Conservation (phyloP, 805 yeast genomes). For the Wickerhamiella sergipiensis region DNA sequence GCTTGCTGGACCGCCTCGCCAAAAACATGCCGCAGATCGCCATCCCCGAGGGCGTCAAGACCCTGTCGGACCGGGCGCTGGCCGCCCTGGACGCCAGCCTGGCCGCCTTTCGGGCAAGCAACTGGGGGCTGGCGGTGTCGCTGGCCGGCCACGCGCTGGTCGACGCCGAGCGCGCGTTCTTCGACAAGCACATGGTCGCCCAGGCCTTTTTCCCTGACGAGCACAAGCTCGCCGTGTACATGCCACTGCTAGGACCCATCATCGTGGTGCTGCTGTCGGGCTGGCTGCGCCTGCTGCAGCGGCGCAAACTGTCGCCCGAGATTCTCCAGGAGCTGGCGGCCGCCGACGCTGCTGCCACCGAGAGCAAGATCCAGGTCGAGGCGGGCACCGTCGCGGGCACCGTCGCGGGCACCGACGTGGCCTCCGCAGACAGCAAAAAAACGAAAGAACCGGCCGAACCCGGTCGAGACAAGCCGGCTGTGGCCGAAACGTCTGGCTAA, state of each 20-base stretch:
- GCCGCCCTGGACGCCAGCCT: slow-evolving; percentile 30
- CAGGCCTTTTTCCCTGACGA: slow-evolving; percentile 92
- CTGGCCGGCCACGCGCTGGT: slow-evolving; percentile 40
- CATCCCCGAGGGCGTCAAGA: slow-evolving; percentile 58
- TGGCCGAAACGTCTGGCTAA: too few species aligned
- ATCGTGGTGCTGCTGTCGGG: slow-evolving; percentile 40
- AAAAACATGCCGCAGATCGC: slow-evolving; percentile 64
- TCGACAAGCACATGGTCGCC: slow-evolving; percentile 89
- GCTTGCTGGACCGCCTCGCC: slow-evolving; percentile 57
- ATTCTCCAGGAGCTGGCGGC: not conserved
- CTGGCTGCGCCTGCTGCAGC: slow-evolving; percentile 9
- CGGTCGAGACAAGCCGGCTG: too few species aligned
- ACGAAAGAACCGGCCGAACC: too few species aligned
- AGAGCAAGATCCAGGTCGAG: not conserved
- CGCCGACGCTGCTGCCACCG: slow-evolving; percentile 1
- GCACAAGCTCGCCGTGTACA: slow-evolving; percentile 85
- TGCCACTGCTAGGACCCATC: slow-evolving; percentile 83
- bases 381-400: not conserved
- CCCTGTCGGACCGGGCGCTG: slow-evolving; percentile 42
- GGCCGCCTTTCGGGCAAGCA: slow-evolving; percentile 19
- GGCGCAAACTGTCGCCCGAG: not conserved
- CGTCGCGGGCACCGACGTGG: too few species aligned
- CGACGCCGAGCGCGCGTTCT: slow-evolving; percentile 65
- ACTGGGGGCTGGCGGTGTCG: slow-evolving; percentile 29
- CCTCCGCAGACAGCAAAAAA: too few species aligned